Evolutionary conservation across 2,329 filamentous ascomycete genomes (phyloP).

Genomic region (Colletotrichum theobromicola): DNA sequence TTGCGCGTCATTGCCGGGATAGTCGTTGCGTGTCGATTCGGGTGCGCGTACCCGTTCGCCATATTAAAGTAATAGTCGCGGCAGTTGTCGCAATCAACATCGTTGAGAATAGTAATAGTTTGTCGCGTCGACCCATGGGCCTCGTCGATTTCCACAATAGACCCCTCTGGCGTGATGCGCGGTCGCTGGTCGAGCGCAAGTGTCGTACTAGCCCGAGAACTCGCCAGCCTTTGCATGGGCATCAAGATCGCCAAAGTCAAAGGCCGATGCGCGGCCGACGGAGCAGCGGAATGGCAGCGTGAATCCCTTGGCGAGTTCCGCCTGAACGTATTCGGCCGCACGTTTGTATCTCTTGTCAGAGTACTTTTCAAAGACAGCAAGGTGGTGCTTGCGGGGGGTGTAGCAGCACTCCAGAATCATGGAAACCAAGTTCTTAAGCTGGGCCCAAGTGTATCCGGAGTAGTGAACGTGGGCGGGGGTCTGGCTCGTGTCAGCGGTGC

Average conservation of each 20-base stretch:
- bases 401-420: slow-evolving; percentile 90
- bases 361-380: slow-evolving; percentile 92
- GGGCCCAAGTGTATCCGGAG: slow-evolving; percentile 88
- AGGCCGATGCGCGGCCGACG: slow-evolving; percentile 26
- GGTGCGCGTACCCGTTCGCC: background rate
- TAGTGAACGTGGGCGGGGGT: slow-evolving; percentile 86
- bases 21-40: slow-evolving; percentile 1
- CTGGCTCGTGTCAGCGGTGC: slow-evolving; percentile 53
- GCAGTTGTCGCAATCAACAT: background rate
- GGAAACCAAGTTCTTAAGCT: slow-evolving; percentile 78
- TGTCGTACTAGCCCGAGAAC: slow-evolving; percentile 21
- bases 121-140: background rate
- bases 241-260: slow-evolving; percentile 17
- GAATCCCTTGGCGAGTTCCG: slow-evolving; percentile 70
- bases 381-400: slow-evolving; percentile 79
- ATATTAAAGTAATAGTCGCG: background rate
- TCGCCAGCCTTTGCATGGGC: slow-evolving; percentile 15
- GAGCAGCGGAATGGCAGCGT: slow-evolving; percentile 52
- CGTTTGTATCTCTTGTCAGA: slow-evolving; percentile 85
- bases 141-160: background rate
- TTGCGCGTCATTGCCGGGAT: background rate
- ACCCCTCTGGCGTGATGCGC: background rate
- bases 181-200: slow-evolving; percentile 3
- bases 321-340: slow-evolving; percentile 80
- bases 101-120: slow-evolving; percentile 2